Evolutionary conservation across 257 asterid species (phyloP), one percentile per base, ranked within the genome.

Genomic region (Osmanthus fragrans): DNA sequence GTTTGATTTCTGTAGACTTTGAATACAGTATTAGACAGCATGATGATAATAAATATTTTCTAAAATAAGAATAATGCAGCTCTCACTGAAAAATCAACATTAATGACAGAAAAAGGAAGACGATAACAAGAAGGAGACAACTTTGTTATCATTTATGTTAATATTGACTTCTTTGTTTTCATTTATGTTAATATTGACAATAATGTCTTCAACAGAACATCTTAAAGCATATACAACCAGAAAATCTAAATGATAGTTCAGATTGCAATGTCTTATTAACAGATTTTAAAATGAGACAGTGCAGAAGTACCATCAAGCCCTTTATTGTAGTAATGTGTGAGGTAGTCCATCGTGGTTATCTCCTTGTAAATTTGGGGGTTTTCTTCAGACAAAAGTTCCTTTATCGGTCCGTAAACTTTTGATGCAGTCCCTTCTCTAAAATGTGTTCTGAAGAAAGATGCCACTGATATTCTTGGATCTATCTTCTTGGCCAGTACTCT

Each of bases 401-500:
- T 69, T 11, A 85, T 84, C 45, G 88, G 90, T 3, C 88, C 87
- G 36, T 60, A 82, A 1, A 77, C 2, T 45, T 25, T 27, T 2
- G 81, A 42, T 34, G 49, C n/a, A 23, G 39, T 23, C 3, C 42
- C 80, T 82, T 81, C 80, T 15, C 45, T 18, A 19, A 63, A 40
- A 73, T 69, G 25, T n/a, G 80, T 78, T 37, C 75, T 71, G 74
- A 82, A 69, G 66, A 84, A 81, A 72, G 67, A 49, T 25, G 85
- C 90, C 70, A 88, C 82, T 30, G 88, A 88, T 23, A 80, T 79
- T 71, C 88, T 80, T 29, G 90, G 86, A 7, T 86, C 84, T 5
- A 34, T 42, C 18, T 69, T 68, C 6, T 81, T 86, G 1, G 82
- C 32, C n/a, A 84, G 10, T 13, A 79, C 88, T 75, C 86, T 80